phyloP scores from a whole-genome alignment of 2,329 filamentous ascomycete species.

The Pseudogymnoascus sp. region DNA sequence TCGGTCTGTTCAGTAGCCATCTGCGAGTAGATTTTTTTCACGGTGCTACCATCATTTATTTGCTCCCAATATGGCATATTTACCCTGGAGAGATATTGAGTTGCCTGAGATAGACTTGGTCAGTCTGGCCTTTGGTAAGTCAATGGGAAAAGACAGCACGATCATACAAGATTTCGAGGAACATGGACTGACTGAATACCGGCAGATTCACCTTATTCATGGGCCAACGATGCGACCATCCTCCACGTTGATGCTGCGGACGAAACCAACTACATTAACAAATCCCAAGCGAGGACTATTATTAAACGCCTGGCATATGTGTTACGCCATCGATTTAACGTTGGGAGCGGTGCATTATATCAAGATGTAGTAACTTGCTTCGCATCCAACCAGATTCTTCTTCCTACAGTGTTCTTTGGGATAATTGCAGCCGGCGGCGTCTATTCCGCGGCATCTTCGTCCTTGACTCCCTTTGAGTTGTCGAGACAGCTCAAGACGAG shows the following conservation, averaged over 20 bases:
- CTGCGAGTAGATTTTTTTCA: background rate
- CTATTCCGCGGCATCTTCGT: conserved; percentile 70
- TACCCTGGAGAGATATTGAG: conserved; percentile 1
- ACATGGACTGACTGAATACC: background rate
- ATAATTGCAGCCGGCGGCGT: conserved; percentile 71
- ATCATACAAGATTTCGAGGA: background rate
- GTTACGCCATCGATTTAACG: background rate
- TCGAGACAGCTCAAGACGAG: conserved; percentile 70
- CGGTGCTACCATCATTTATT: background rate
- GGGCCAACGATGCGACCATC: background rate
- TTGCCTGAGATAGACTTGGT: background rate
- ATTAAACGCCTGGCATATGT: background rate
- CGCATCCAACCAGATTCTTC: background rate
- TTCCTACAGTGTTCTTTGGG: conserved; percentile 54
- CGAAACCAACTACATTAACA: background rate
- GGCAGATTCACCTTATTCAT: background rate
- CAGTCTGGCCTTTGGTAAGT: background rate
- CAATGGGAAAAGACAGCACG: background rate
- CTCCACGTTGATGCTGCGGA: background rate
- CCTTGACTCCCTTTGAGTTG: conserved; percentile 63
- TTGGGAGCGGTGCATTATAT: background rate
- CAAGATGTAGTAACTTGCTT: conserved; percentile 2
- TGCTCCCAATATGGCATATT: background rate
- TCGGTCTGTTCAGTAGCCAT: background rate
- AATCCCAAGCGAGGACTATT: background rate